Base-by-base conservation (phyloP, 2,329 filamentous ascomycete genomes). In the Aspergillus sp. region DNA sequence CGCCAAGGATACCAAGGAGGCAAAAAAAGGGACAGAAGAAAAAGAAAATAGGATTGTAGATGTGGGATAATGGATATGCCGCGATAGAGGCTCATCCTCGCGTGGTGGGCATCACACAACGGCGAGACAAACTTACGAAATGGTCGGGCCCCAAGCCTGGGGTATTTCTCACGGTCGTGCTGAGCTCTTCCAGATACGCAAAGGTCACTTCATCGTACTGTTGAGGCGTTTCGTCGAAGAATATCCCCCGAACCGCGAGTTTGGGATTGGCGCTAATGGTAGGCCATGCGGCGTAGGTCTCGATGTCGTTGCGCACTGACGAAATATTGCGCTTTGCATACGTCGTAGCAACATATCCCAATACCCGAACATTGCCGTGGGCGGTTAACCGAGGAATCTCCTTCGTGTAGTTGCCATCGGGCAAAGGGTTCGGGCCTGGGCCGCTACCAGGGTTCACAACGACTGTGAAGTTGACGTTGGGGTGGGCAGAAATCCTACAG, bases 271-370 rank as follows among this genome's bases (percentile, higher is more conserved):
- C 68, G 50, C 68, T 70, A 53, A 68, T 70, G 15, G 61, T 63
- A 11, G 74, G 67, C 79, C 80, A 82, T 39, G 71, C 74, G 15
- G 73, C 75, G 57, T 81, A 82, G 4, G 69, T 71, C 52, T 73
- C 72, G 46, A 83, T 75, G 58, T 83, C 80, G 58, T 69, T 62
- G 56, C 66, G 68, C 48, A 79, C 67, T 71, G 75, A 57, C 65
- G 74, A 67, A 70, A 80, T 65, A 50, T 74, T 66, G 50, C 74
- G 73, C 47, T 64, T 69, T 21, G 70, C 72, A 66, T 82, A 85
- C 39, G 78, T 81, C 55, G 78, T 79, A 46, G 80, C 70, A 66
- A 83, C 80, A 66, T 81, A 82, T 11, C 76, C 79, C 55, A 84
- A 68, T 48, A 81, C 75, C 35, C 76, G 73, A 52, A 80, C 77